Conservation (phyloP, 305 asterid genomes). For the Plantago coronopus region DNA sequence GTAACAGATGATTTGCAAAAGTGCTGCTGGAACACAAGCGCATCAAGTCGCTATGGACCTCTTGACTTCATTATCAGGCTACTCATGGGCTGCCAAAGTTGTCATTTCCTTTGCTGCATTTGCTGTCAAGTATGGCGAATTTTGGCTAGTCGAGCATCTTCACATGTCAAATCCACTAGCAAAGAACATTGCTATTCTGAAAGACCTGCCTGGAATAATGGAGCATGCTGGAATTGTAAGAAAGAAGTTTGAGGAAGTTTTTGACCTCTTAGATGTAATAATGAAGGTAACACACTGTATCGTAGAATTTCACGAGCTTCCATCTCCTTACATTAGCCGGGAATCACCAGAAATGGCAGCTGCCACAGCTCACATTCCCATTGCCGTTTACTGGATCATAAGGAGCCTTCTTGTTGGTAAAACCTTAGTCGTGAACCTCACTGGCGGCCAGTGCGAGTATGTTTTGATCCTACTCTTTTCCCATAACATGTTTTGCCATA, state of each 20-base stretch:
- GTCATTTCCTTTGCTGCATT: slow-evolving; percentile 76
- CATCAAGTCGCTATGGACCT: slow-evolving; percentile 64
- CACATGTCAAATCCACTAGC: slow-evolving; percentile 58
- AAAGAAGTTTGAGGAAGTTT: slow-evolving; percentile 40
- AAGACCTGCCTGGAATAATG: slow-evolving; percentile 67
- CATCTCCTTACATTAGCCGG: slow-evolving; percentile 36
- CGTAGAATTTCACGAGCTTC: slow-evolving; percentile 68
- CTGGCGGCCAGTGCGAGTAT: slow-evolving; percentile 76
- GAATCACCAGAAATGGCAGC: slow-evolving; percentile 48
- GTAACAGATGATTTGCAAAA: slow-evolving; percentile 57
- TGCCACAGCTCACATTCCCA: slow-evolving; percentile 70
- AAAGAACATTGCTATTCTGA: slow-evolving; percentile 61
- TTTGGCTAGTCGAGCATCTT: slow-evolving; percentile 72
- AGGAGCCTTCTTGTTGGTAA: slow-evolving; percentile 70
- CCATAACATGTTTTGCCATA: neutral
- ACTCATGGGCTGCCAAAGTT: slow-evolving; percentile 82
- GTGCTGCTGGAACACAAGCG: slow-evolving; percentile 53
- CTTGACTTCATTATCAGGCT: slow-evolving; percentile 49
- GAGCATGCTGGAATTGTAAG: slow-evolving; percentile 32
- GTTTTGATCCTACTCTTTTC: slow-evolving; percentile 10
- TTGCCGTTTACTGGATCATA: slow-evolving; percentile 74
- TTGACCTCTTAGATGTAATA: slow-evolving; percentile 34
- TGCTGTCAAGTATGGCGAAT: slow-evolving; percentile 78
- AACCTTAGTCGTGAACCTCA: slow-evolving; percentile 54
- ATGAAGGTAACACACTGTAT: slow-evolving; percentile 53